These are phyloP conservation scores for Aureobasidium namibiae DNA, from an alignment of 2,329 filamentous ascomycete species.

Conservation along the genomic window DNA sequence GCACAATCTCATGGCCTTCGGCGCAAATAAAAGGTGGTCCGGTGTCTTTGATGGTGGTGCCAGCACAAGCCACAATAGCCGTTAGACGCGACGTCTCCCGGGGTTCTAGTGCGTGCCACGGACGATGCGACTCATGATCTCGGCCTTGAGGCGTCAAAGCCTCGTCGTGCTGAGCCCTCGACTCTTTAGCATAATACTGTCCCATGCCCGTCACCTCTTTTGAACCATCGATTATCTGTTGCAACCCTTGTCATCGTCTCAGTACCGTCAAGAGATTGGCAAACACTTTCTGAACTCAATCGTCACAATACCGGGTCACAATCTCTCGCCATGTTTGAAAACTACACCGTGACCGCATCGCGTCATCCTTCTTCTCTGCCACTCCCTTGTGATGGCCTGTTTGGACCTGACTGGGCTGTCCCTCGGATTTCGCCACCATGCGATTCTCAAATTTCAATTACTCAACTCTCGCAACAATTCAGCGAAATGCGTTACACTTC, in stretches of 20 bases:
- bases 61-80: background rate
- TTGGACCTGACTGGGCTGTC: constrained; percentile 21
- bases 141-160: constrained; percentile 9
- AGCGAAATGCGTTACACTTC: constrained; percentile 26
- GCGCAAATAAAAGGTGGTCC: constrained; percentile 7
- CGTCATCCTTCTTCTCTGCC: constrained; percentile 21
- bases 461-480: constrained; percentile 28
- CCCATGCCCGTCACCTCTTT: background rate
- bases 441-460: constrained; percentile 25
- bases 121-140: constrained; percentile 8
- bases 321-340: constrained; percentile 27
- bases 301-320: background rate
- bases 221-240: background rate
- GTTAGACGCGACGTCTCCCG: background rate
- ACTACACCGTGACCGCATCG: constrained; percentile 32
- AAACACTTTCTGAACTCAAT: background rate
- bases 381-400: constrained; percentile 21
- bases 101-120: constrained; percentile 1
- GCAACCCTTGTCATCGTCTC: background rate
- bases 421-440: constrained; percentile 25
- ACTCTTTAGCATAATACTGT: background rate
- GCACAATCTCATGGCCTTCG: background rate
- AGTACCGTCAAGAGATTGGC: background rate
- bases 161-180: background rate
- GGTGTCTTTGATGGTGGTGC: background rate